A percentile compares a stretch with the other conserved stretches of the same genome.
These are phyloP conservation scores for Phellinidium pouzarii DNA, from an alignment of 1,284 basidiomycete species.

Conservation along the genomic window DNA sequence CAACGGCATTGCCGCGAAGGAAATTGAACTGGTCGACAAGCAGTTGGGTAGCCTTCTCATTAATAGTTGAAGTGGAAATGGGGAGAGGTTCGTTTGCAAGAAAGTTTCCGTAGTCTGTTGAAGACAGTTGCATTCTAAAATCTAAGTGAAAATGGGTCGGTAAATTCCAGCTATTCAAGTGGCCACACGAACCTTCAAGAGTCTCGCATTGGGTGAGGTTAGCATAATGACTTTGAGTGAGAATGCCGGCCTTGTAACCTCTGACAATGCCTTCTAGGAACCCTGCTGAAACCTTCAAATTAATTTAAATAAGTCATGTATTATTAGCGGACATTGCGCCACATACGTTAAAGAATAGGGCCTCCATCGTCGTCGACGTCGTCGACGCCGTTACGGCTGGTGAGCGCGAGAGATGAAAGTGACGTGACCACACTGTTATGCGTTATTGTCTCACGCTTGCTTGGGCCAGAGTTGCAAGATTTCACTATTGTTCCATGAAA, in stretches of 20 bases:
- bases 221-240: constrained; percentile 85
- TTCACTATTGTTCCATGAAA: too few relatives aligned
- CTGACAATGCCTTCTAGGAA: constrained; percentile 91
- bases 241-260: constrained; percentile 91
- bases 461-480: too few relatives aligned
- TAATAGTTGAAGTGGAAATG: constrained; percentile 90
- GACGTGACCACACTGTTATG: neutral
- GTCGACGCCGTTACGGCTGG: constrained; percentile 17
- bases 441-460: neutral
- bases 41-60: constrained; percentile 91
- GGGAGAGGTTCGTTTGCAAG: constrained; percentile 96
- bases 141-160: constrained; percentile 44
- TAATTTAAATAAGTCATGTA: constrained; percentile 19
- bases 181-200: constrained; percentile 70
- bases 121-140: constrained; percentile 86
- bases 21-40: constrained; percentile 98
- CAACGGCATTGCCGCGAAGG: constrained; percentile 84
- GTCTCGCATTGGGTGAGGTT: constrained; percentile 97
- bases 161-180: constrained; percentile 3
- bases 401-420: constrained; percentile 1
- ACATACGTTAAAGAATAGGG: constrained; percentile 79
- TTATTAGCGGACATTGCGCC: constrained; percentile 25
- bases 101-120: constrained; percentile 99
- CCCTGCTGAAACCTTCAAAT: constrained; percentile 63
- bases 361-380: constrained; percentile 54